Evolutionary conservation across 2,329 filamentous ascomycete genomes (phyloP).

Genomic region (Aspergillus sp.): DNA sequence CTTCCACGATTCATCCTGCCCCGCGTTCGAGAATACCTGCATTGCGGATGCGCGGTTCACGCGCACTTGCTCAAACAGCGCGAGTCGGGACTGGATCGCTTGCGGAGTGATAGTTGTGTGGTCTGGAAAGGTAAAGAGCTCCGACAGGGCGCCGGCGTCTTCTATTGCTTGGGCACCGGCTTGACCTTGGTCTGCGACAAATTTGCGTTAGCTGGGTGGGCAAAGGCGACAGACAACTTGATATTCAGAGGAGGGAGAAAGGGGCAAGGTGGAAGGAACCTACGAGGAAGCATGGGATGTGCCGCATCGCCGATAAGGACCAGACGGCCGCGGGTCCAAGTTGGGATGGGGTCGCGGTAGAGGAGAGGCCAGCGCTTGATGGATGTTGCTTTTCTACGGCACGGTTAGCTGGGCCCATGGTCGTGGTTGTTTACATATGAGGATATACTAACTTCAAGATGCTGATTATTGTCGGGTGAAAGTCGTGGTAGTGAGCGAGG

Average conservation of each 20-base stretch:
- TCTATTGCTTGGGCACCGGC: slow-evolving; percentile 40
- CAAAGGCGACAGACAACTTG: no score
- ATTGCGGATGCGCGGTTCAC: slow-evolving; percentile 1
- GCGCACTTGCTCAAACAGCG: slow-evolving; percentile 1
- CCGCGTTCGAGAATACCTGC: slow-evolving; percentile 7
- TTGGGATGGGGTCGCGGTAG: slow-evolving; percentile 30
- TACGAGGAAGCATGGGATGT: slow-evolving; percentile 26
- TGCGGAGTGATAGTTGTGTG: no score
- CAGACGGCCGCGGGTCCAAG: slow-evolving; percentile 30
- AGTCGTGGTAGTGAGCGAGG: slow-evolving; percentile 7
- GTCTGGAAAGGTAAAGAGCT: no score
- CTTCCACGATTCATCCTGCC: slow-evolving; percentile 7
- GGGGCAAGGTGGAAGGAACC: neutral
- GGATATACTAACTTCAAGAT: neutral
- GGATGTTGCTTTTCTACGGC: slow-evolving; percentile 11
- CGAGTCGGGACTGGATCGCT: neutral
- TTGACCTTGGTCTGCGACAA: slow-evolving; percentile 25
- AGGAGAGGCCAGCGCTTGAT: slow-evolving; percentile 31
- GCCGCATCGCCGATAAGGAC: slow-evolving; percentile 39
- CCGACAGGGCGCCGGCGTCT: slow-evolving; percentile 33
- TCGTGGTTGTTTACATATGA: neutral
- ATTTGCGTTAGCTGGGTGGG: neutral
- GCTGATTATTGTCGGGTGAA: neutral
- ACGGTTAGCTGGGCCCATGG: slow-evolving; percentile 15
- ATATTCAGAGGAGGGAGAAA: no score